These are phyloP conservation scores for Lactifluus pinguis DNA, from an alignment of 768 basidiomycete species.

Conservation along the genomic window DNA sequence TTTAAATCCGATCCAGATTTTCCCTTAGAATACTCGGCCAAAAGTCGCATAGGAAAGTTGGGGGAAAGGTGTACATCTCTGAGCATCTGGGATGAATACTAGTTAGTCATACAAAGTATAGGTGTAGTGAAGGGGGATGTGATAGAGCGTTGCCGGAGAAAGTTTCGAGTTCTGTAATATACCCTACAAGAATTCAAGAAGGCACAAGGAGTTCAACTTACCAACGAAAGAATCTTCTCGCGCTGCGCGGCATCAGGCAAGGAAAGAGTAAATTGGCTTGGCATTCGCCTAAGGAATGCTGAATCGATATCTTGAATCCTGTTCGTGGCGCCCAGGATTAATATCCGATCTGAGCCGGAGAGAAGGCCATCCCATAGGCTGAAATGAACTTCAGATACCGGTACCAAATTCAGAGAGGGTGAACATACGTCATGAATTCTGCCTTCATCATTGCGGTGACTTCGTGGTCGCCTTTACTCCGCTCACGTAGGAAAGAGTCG, in stretches of 20 bases:
- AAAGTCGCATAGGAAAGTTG: conserved; percentile 46
- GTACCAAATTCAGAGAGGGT: neutral
- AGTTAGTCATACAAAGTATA: neutral
- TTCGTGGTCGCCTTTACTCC: conserved; percentile 86
- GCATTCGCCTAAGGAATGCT: conserved; percentile 92
- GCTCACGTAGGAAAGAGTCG: conserved; percentile 86
- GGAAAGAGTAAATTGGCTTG: conserved; percentile 84
- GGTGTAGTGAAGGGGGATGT: no score
- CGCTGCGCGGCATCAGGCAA: conserved; percentile 76
- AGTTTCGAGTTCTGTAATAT: neutral
- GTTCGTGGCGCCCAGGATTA: conserved; percentile 94
- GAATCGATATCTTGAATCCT: conserved; percentile 86
- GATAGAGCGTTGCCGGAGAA: neutral
- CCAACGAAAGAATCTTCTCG: conserved; percentile 73
- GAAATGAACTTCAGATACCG: neutral
- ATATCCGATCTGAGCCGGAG: conserved; percentile 69
- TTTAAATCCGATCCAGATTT: conserved; percentile 85
- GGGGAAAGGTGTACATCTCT: conserved; percentile 61
- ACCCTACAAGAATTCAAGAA: neutral
- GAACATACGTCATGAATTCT: conserved; percentile 79
- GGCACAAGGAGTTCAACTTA: conserved; percentile 26
- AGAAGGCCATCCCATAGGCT: conserved; percentile 94
- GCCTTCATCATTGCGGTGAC: conserved; percentile 99
- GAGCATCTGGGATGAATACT: conserved; percentile 57
- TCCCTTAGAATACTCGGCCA: conserved; percentile 66